Conservation (phyloP, 106 monocot species). For the Allium fistulosum region DNA sequence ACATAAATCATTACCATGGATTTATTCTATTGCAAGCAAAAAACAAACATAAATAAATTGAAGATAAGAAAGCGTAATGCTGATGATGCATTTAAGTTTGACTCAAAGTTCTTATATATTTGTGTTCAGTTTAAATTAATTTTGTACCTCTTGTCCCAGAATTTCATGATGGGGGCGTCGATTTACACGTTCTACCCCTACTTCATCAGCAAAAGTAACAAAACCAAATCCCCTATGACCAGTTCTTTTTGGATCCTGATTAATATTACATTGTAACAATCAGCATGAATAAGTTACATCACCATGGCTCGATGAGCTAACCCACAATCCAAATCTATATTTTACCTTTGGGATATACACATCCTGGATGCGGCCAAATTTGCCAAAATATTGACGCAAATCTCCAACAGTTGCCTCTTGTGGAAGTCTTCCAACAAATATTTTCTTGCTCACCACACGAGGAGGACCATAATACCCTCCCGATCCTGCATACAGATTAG, state of each 20-base stretch:
- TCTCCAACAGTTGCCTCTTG: slow-evolving; percentile 82
- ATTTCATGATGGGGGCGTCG: slow-evolving; percentile 98
- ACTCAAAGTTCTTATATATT: too few relatives aligned
- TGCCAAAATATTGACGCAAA: slow-evolving; percentile 81
- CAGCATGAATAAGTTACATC: too few relatives aligned
- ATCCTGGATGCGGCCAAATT: slow-evolving; percentile 87
- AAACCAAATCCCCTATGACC: slow-evolving; percentile 98
- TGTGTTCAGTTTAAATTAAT: neutral
- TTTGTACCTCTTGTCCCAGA: slow-evolving; percentile 90
- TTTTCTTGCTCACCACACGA: slow-evolving; percentile 77
- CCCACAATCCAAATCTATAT: too few relatives aligned
- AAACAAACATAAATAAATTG: too few relatives aligned
- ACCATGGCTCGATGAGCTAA: too few relatives aligned
- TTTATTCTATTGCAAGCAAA: too few relatives aligned
- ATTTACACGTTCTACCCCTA: slow-evolving; percentile 89
- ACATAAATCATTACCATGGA: too few relatives aligned
- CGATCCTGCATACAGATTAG: slow-evolving; percentile 5
- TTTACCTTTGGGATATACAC: slow-evolving; percentile 95
- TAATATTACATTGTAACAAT: neutral
- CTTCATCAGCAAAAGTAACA: slow-evolving; percentile 98
- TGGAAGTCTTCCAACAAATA: slow-evolving; percentile 98
- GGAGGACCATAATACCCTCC: slow-evolving; percentile 48
- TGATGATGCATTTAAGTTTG: too few relatives aligned
- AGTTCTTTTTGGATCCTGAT: slow-evolving; percentile 84
- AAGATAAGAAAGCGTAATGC: too few relatives aligned